phyloP scores from a whole-genome alignment of 2,329 filamentous ascomycete genomes.

The Pseudogymnoascus sp. region DNA sequence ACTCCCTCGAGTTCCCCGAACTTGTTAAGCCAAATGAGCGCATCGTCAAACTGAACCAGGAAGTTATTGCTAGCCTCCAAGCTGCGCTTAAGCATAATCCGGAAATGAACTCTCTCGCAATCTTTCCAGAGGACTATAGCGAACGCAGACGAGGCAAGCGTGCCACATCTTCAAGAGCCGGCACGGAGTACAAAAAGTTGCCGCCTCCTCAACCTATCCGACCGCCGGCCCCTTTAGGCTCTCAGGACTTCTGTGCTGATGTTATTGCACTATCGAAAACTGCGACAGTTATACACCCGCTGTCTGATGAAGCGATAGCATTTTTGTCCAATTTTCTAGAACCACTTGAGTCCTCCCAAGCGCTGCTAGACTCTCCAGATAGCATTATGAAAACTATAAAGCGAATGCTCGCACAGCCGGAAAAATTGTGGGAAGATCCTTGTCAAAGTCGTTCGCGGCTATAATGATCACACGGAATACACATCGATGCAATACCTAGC shows the following conservation, averaged over 20 bases:
- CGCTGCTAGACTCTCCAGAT: not conserved
- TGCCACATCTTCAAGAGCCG: not conserved
- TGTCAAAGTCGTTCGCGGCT: slow-evolving; percentile 12
- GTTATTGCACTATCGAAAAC: not conserved
- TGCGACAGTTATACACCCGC: not conserved
- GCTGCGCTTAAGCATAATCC: not conserved
- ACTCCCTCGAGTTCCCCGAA: not conserved
- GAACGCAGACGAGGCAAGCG: not conserved
- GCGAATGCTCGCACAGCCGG: slow-evolving; percentile 10
- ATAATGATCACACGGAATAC: slow-evolving; percentile 14
- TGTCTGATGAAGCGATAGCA: not conserved
- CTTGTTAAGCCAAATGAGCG: not conserved
- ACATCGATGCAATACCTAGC: slow-evolving; percentile 12
- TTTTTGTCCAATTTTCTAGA: not conserved
- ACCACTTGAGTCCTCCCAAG: not conserved
- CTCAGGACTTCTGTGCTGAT: not conserved
- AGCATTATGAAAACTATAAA: not conserved
- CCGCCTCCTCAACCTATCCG: not conserved
- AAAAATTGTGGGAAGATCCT: slow-evolving; percentile 12
- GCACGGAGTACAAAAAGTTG: not conserved
- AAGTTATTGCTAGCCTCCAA: not conserved
- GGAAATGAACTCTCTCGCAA: not conserved
- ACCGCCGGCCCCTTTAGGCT: not conserved
- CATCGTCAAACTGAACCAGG: not conserved
- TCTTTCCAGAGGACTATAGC: not conserved